A percentile compares a stretch with the other conserved stretches of the same genome.
Conservation (phyloP, 1,284 basidiomycete genomes). For the Rhizoctonia solani region DNA sequence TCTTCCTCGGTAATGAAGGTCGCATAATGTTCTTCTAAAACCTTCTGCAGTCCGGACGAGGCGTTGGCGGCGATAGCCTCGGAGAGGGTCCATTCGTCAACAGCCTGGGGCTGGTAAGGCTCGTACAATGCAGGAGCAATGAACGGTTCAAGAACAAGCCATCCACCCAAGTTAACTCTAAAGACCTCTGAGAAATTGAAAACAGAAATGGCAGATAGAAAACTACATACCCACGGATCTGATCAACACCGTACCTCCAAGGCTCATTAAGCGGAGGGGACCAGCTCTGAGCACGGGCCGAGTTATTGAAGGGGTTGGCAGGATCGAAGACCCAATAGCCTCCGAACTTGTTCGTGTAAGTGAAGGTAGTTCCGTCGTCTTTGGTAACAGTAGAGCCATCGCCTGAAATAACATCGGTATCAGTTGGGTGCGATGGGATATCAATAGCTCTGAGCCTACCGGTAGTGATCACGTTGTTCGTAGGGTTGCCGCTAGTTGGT, state of each 20-base stretch:
- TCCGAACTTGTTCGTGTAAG: constrained; percentile 74
- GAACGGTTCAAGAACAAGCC: constrained; percentile 91
- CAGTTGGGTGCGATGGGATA: neutral
- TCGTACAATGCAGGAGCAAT: constrained; percentile 69
- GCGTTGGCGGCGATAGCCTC: constrained; percentile 67
- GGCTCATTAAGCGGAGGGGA: constrained; percentile 80
- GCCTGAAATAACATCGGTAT: no score
- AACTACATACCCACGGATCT: constrained; percentile 59
- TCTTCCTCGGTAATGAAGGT: constrained; percentile 93
- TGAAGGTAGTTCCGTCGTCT: constrained; percentile 69
- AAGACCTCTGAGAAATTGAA: neutral
- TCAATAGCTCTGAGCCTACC: constrained; percentile 40
- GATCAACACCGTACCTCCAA: constrained; percentile 78
- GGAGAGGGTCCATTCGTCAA: constrained; percentile 87
- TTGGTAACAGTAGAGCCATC: constrained; percentile 67
- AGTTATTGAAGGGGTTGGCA: constrained; percentile 78
- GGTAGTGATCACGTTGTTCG: constrained; percentile 15
- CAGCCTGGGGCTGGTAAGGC: constrained; percentile 62
- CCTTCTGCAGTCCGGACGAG: constrained; percentile 49
- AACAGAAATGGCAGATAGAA: neutral
- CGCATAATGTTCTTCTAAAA: constrained; percentile 80
- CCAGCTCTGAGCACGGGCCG: constrained; percentile 77
- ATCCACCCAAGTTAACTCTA: constrained; percentile 88
- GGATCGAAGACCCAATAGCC: constrained; percentile 69
- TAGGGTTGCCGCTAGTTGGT: neutral